A percentile compares a stretch with the other conserved stretches of the same genome.
These are phyloP conservation scores for Neospora caninum DNA, from an alignment of 169 alveolate species.

Conservation along the genomic window DNA sequence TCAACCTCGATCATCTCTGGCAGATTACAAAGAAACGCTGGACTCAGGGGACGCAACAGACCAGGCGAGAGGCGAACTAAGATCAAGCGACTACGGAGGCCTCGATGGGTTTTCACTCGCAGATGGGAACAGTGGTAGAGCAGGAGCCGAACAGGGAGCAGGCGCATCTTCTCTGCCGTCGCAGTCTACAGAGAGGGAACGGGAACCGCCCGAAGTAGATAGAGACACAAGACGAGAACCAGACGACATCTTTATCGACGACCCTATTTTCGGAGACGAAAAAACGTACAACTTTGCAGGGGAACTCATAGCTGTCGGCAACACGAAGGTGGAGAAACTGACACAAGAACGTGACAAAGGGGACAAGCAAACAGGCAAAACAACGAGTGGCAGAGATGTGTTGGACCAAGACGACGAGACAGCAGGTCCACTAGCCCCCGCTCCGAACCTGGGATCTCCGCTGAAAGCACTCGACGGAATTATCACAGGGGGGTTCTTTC, in stretches of 20 bases:
- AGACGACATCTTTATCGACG: slow-evolving; percentile 6
- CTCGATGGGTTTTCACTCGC: too few species aligned
- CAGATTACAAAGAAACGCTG: too few species aligned
- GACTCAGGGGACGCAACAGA: too few species aligned
- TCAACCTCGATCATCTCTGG: too few species aligned
- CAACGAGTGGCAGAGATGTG: not conserved
- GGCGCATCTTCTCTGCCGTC: not conserved
- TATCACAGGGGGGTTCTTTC: not conserved
- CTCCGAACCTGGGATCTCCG: not conserved
- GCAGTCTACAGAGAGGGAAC: not conserved
- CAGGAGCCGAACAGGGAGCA: not conserved
- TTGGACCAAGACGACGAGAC: not conserved
- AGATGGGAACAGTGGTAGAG: not conserved
- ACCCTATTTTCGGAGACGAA: slow-evolving; percentile 16
- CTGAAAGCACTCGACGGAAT: not conserved
- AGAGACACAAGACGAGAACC: not conserved
- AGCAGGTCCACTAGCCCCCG: not conserved
- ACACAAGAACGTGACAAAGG: not conserved
- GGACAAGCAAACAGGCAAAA: not conserved
- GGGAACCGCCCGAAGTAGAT: not conserved
- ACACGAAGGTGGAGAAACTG: not conserved
- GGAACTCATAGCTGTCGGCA: not conserved
- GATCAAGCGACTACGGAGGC: too few species aligned
- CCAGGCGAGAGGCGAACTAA: too few species aligned
- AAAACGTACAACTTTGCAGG: not conserved